Evolutionary conservation across 306 rosid species (phyloP), one percentile per base, ranked within the genome.

Genomic region (Prinsepia uniflora): DNA sequence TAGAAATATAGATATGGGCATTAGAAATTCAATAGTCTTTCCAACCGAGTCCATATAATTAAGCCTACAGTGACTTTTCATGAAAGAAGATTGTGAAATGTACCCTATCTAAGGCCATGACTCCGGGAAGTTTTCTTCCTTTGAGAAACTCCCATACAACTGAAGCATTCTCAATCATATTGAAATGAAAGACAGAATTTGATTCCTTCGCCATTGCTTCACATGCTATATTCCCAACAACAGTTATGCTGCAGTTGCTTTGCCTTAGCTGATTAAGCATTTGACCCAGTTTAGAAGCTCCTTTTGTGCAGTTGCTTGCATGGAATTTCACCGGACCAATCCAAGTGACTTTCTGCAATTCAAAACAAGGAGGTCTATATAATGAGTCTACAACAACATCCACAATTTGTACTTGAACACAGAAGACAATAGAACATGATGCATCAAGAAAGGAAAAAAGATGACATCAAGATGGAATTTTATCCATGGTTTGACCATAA

Each of bases 121-220:
- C 84, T 48, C 95, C 97, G 6, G 97, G 97, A 67, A 90, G 97
- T 79, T 86, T 89, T 81, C 93, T 86, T 80, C 94, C 90, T 82
- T 91, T 89, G 74, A 94, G 88, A 87, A 86, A 89, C 76, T 87
- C 95, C 98, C 98, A 90, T 70, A 89, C 83, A 67, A 83, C 95
- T 5, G 98, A 87, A 81, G 96, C 92, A 84, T 83, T 82, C 77
- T 80, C 85, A 68, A 94, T 30, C 81, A 74, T 80, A 73, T 71
- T 80, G 76, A 81, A 61, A 52, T 47, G 75, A 67, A 83, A 84
- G 54, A 59, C 22, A 8, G 78, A 75, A 82, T 79, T 83, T 61
- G 81, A 73, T 64, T 84, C 87, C 70, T 81, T 86, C 76, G 70
- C 80, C 67, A 88, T 65, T 39, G 83, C 77, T 79, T 88, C 75